Percentiles rank a stretch among this genome's conserved stretches.
Conservation (phyloP, 1,284 basidiomycete species). For the Austroboletus olivaceoglutinosus region DNA sequence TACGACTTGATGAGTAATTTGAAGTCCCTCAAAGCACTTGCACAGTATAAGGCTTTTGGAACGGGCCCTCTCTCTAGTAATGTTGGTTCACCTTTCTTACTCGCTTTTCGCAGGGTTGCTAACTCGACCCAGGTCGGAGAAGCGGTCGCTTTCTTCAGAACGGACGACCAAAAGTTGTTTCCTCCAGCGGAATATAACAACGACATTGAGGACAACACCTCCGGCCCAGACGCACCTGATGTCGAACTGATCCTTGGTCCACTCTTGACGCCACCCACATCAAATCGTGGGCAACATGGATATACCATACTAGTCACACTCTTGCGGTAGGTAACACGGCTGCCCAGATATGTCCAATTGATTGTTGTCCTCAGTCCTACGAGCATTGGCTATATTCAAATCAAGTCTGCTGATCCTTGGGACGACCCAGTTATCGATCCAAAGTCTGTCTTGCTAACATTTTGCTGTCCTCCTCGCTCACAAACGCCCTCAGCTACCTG, state of each 20-base stretch:
- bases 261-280: conserved; percentile 20
- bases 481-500: conserved; percentile 47
- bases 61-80: conserved; percentile 55
- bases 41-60: conserved; percentile 44
- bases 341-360: not conserved
- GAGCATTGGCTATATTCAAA: conserved; percentile 40
- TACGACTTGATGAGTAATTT: conserved; percentile 35
- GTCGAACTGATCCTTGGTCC: conserved; percentile 58
- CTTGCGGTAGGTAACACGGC: conserved; percentile 21
- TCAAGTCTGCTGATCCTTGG: conserved; percentile 41
- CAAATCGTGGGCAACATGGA: conserved; percentile 13
- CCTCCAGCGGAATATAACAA: conserved; percentile 41
- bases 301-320: conserved; percentile 19
- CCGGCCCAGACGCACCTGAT: conserved; percentile 56
- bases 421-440: conserved; percentile 47
- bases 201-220: conserved; percentile 50
- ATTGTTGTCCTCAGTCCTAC: conserved; percentile 37
- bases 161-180: conserved; percentile 54
- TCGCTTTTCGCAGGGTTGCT: not conserved
- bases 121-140: conserved; percentile 48
- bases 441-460: conserved; percentile 28
- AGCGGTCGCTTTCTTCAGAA: conserved; percentile 55
- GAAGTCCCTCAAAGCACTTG: conserved; percentile 35
- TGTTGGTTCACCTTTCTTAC: conserved; percentile 35
- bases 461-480: not conserved